phyloP scores from a whole-genome alignment of 768 basidiomycete genomes.

The Leccinum sublutescens region DNA sequence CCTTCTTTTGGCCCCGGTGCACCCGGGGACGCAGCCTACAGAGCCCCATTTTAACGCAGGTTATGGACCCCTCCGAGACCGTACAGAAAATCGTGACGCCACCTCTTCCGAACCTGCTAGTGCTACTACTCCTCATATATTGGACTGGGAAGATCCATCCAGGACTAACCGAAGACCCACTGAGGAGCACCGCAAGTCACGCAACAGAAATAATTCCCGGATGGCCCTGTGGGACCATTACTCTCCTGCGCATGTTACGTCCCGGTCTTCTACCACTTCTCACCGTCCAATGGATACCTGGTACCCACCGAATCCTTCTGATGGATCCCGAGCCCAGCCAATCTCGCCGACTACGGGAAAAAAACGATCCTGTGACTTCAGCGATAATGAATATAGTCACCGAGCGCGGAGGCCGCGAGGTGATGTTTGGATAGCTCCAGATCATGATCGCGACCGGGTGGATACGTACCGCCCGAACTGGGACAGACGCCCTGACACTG shows the following conservation, averaged over 20 bases:
- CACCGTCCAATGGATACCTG: slow-evolving; percentile 3
- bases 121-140: slow-evolving; percentile 2
- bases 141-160: slow-evolving; percentile 11
- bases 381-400: slow-evolving; percentile 20
- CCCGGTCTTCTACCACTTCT: slow-evolving; percentile 5
- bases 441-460: slow-evolving; percentile 5
- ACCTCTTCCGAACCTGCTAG: slow-evolving; percentile 11
- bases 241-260: slow-evolving; percentile 7
- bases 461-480: slow-evolving; percentile 6
- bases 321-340: slow-evolving; percentile 17
- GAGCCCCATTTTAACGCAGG: background rate
- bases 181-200: slow-evolving; percentile 13
- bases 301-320: slow-evolving; percentile 6
- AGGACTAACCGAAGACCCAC: slow-evolving; percentile 4
- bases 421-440: slow-evolving; percentile 19
- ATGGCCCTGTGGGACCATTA: slow-evolving; percentile 8
- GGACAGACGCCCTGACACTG: slow-evolving; percentile 15
- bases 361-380: slow-evolving; percentile 23
- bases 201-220: background rate
- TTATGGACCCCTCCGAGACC: slow-evolving; percentile 1
- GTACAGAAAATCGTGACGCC: background rate
- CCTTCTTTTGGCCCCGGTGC: slow-evolving; percentile 8
- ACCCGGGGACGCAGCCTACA: slow-evolving; percentile 8
- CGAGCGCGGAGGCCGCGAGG: slow-evolving; percentile 25
- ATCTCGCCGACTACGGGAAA: slow-evolving; percentile 16